Percentiles rank a stretch among this genome's conserved stretches.
Evolutionary conservation across 306 rosid species (phyloP).

Genomic region (Oemleria cerasiformis): DNA sequence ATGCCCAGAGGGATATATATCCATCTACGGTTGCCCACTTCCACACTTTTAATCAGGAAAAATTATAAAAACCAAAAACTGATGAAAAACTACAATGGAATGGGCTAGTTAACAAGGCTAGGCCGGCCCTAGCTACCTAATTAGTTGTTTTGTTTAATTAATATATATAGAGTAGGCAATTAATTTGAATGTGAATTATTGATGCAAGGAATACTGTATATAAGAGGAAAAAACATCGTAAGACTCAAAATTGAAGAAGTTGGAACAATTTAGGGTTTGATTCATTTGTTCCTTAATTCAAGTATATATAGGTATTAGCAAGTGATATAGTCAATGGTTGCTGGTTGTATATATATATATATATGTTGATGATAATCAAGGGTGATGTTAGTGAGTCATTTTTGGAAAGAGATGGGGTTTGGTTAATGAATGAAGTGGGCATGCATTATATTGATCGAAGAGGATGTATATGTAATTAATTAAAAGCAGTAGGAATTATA

Average conservation of each 20-base stretch:
- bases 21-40: too few relatives aligned
- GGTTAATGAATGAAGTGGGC: background rate
- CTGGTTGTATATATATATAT: background rate
- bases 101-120: too few relatives aligned
- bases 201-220: too few relatives aligned
- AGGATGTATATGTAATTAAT: background rate
- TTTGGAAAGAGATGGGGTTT: slow-evolving; percentile 11
- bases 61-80: too few relatives aligned
- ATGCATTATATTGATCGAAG: background rate
- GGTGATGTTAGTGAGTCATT: background rate
- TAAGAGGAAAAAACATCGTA: background rate
- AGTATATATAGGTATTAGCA: background rate
- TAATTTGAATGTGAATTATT: too few relatives aligned
- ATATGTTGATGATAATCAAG: background rate
- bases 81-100: too few relatives aligned
- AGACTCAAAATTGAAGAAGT: slow-evolving; percentile 4
- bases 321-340: background rate
- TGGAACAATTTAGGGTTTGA: background rate
- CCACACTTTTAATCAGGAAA: too few relatives aligned
- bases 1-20: too few relatives aligned
- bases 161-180: too few relatives aligned
- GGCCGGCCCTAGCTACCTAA: too few relatives aligned
- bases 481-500: background rate
- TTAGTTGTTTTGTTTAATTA: too few relatives aligned
- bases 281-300: background rate